These are phyloP conservation scores for Abelmoschus esculentus DNA, from an alignment of 345 rosid species.

Conservation along the genomic window DNA sequence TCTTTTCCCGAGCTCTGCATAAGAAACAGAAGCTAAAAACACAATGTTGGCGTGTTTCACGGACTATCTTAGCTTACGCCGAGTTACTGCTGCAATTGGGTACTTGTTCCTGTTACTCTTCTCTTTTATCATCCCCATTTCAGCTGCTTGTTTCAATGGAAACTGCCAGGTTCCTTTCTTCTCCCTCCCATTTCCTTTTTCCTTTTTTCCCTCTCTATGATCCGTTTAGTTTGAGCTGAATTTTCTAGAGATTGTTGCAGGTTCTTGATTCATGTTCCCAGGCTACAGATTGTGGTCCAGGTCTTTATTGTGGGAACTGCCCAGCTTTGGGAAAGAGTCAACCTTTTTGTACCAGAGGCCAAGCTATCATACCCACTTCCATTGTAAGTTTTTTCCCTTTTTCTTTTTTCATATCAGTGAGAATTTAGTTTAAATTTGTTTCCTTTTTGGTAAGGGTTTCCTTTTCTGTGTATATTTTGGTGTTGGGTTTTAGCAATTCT, in stretches of 20 bases:
- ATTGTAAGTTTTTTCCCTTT: constrained; percentile 37
- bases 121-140: constrained; percentile 26
- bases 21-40: constrained; percentile 17
- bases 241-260: constrained; percentile 28
- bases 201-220: constrained; percentile 13
- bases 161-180: constrained; percentile 49
- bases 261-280: constrained; percentile 56
- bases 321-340: constrained; percentile 62
- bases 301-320: constrained; percentile 47
- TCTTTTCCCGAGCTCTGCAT: constrained; percentile 35
- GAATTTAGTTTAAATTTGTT: neutral
- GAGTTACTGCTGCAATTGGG: constrained; percentile 29
- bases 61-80: constrained; percentile 37
- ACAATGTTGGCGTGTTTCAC: constrained; percentile 42
- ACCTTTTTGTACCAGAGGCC: constrained; percentile 88
- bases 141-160: constrained; percentile 53
- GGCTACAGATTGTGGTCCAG: constrained; percentile 57
- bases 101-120: constrained; percentile 31
- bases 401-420: neutral
- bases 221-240: constrained; percentile 22
- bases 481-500: no score
- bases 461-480: no score
- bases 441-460: neutral
- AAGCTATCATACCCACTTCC: constrained; percentile 62
- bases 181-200: neutral